These are phyloP conservation scores for Ceriops tagal DNA, from an alignment of 345 rosid genomes.

Conservation along the genomic window DNA sequence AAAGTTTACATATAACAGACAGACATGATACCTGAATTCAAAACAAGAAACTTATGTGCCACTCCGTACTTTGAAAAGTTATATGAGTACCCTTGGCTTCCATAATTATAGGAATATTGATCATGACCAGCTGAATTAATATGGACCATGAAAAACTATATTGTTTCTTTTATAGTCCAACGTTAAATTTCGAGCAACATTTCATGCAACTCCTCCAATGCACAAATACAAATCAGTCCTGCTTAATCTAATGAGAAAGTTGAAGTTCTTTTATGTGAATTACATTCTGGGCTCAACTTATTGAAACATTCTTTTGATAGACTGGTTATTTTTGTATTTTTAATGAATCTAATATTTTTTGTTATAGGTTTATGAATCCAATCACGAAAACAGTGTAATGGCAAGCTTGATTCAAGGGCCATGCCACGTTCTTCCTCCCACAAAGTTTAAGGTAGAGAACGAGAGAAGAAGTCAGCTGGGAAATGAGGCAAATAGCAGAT, in stretches of 20 bases:
- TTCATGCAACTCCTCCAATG: not conserved
- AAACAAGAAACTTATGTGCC: no score
- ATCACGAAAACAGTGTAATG: slow-evolving; percentile 43
- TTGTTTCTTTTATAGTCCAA: no score
- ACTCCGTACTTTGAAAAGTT: no score
- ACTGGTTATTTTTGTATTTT: not conserved
- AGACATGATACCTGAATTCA: no score
- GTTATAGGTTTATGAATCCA: slow-evolving; percentile 62
- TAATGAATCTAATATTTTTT: slow-evolving; percentile 5
- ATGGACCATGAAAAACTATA: no score
- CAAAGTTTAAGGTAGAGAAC: slow-evolving; percentile 48
- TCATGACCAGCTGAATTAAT: no score
- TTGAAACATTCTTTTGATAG: slow-evolving; percentile 6
- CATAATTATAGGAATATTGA: no score
- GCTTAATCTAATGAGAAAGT: not conserved
- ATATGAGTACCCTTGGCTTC: no score
- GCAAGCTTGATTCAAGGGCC: slow-evolving; percentile 55
- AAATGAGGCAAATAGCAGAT: slow-evolving; percentile 32
- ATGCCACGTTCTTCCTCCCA: slow-evolving; percentile 52
- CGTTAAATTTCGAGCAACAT: no score
- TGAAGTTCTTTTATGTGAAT: slow-evolving; percentile 3
- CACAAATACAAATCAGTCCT: not conserved
- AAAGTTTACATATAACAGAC: no score
- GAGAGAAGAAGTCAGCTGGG: slow-evolving; percentile 41
- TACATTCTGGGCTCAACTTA: not conserved